Evolutionary conservation across 2,329 filamentous ascomycete species (phyloP), one percentile per base, ranked within the genome.

Genomic region (Pestalotiopsis fici): DNA sequence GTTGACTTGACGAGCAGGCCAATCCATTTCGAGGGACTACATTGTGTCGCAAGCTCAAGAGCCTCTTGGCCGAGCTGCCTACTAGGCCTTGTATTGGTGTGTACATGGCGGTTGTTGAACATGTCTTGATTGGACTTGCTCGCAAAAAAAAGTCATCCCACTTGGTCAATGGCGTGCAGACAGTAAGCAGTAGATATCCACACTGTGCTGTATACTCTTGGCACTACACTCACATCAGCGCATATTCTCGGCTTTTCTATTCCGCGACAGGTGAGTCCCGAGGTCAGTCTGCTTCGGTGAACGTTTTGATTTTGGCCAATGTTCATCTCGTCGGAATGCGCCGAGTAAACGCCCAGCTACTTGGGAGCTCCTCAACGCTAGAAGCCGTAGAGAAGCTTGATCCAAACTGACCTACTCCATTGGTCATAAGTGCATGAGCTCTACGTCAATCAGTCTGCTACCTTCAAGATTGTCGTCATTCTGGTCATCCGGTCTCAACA

Each of bases 1-100:
- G 64, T 67, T 69, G 68, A 65, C 75, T 75, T 59, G 74, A 75
- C 62, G 71, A 71, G 23, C 72, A 76, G 64, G 72, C 63, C 74
- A 74, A 76, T 54, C 71, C 70, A 70, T 68, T 72, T 65, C 67
- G 69, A 18, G 31, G 66, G 23, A 66, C 61, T 59, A 67, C 62
- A 64, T 39, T 64, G 39, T 23, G 25, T 31, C 50, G 62, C n/a
- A 64, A 28, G n/a, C 27, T 54, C 23, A 55, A 28, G 43, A 55
- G 39, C 37, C 62, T 35, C 18, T 4, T 21, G 2, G 63, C 43
- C 4, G 54, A 39, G 23, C 11, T 35, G 9, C 27, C 28, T 47
- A 59, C 28, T n/a, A 65, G 31, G 6, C 50, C 64, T 47, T 59
- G 64, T 54, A 65, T 59, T 59, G 23, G 27, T 18, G 6, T 23